Evolutionary conservation across 1,284 basidiomycete species (phyloP), one percentile per base, ranked within the genome.

Genomic region (Apiotrichum sp.): DNA sequence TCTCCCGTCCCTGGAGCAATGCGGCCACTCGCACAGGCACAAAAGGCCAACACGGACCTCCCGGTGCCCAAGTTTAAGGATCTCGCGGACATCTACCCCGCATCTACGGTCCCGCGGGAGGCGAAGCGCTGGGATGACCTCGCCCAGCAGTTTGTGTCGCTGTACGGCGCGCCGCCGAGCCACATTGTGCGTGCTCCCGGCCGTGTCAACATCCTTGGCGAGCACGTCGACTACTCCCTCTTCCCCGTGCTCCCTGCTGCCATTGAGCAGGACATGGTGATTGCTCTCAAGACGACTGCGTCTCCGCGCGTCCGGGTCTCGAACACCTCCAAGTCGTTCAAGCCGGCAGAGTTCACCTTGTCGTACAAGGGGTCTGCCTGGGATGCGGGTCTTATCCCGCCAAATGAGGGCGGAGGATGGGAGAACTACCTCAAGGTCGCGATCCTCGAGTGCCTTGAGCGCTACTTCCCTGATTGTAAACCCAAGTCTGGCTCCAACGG

Each of bases 161-260:
- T 81, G 50, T 92, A 87, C 66, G 86, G 86, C 6, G 77, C 78
- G 56, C 81, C 81, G 45, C 87, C 88, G 4, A 77, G 81, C 4
- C 84, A 85, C 64, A 85, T 93, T 60, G 82, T 84, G 2, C 80
- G 89, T 64, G 89, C 90, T 4, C 90, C 90, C 0, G 90, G 90
- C 13, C 81, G 90, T 61, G 86, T 93, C 55, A 90, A 91, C 86
- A 58, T 77, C 49, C 65, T 79, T 82, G 87, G 88, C 45, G 89
- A 92, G 75, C 89, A 93, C 71, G 88, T 93, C 70, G 90, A 93
- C 76, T 93, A 93, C 69, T 75, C 74, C 2, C 64, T 67, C 58
- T 72, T 73, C 57, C 68, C 69, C 9, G 89, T 89, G 11, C 80
- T 93, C 35, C 90, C 90, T 7, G 82, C 86, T 11, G 90, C 90